Base-by-base conservation (phyloP, 2,329 filamentous ascomycete species). In the Curvularia sp. region DNA sequence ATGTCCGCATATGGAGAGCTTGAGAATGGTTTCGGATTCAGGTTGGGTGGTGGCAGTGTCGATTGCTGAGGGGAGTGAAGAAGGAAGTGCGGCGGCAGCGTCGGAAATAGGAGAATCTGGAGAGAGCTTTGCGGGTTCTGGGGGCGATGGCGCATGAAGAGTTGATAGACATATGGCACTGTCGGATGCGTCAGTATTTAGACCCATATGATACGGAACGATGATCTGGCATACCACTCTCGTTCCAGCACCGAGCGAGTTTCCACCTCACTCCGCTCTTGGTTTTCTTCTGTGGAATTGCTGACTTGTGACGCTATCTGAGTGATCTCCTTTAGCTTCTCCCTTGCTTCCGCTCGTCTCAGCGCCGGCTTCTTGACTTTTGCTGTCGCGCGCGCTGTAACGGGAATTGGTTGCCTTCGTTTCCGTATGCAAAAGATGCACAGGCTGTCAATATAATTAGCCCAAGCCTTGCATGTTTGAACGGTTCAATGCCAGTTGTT, bases 81-180 rank as follows among this genome's bases (percentile, higher is more conserved):
- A 47, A 5, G 49, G 28, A 10, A 52, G n/a, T n/a, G n/a, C n/a
- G n/a, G n/a, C 41, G 12, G 57, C 55, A 21, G 42, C 50, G 18
- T 66, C 60, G 36, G 57, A 21, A 27, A 53, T 48, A 10, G 51
- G 30, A 42, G 59, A 41, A n/a, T 59, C 49, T 41, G 55, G 51
- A 7, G 53, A 47, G 45, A 73, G 48, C 49, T 68, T 68, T 7
- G 61, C 72, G 10, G 73, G 69, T 30, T 70, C 69, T 1, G 73
- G 73, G 1, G 64, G 69, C 8, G 67, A 60, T 1, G 71, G 73
- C 13, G 63, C 60, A 19, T 67, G 57, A 7, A 75, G 61, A 2
- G 66, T 59, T 4, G 69, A 74, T 8, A 75, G 72, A 59, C 72
- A 75, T 49, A 75, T 74, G 19, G 71, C 69, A 56, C 73, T 75